Evolutionary conservation across 2,329 filamentous ascomycete species (phyloP).

Genomic region (Colletotrichum scovillei): DNA sequence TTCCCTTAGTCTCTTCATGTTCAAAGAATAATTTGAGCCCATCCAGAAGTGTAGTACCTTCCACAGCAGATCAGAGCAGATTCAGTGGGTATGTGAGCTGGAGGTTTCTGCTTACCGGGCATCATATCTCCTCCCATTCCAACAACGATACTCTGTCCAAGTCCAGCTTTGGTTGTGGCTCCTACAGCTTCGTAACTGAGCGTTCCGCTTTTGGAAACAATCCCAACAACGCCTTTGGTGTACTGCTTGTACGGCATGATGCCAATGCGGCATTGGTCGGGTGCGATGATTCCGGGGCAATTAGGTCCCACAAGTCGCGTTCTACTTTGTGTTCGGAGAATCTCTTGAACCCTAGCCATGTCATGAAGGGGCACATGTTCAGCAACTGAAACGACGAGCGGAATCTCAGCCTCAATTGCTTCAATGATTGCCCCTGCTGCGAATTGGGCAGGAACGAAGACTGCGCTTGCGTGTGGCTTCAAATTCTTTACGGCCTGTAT

Average conservation of each 20-base stretch:
- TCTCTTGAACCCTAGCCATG: constrained; percentile 76
- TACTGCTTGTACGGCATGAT: constrained; percentile 56
- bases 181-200: constrained; percentile 85
- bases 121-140: constrained; percentile 83
- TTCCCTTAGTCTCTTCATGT: constrained; percentile 76
- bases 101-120: constrained; percentile 59
- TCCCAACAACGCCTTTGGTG: constrained; percentile 73
- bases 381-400: constrained; percentile 81
- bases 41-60: constrained; percentile 76
- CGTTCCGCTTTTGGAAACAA: constrained; percentile 84
- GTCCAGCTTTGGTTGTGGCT: constrained; percentile 76
- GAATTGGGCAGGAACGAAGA: constrained; percentile 78
- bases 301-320: constrained; percentile 84
- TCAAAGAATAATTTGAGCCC: constrained; percentile 74
- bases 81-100: no score
- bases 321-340: constrained; percentile 77
- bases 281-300: constrained; percentile 82
- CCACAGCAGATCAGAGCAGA: neutral
- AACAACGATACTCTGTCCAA: constrained; percentile 82
- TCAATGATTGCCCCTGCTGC: constrained; percentile 78
- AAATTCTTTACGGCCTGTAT: constrained; percentile 46
- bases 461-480: constrained; percentile 75
- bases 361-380: constrained; percentile 85
- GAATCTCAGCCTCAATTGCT: constrained; percentile 81
- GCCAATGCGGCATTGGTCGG: constrained; percentile 69